These are phyloP conservation scores for Croton setiger DNA, from an alignment of 441 rosid species.

Conservation along the genomic window DNA sequence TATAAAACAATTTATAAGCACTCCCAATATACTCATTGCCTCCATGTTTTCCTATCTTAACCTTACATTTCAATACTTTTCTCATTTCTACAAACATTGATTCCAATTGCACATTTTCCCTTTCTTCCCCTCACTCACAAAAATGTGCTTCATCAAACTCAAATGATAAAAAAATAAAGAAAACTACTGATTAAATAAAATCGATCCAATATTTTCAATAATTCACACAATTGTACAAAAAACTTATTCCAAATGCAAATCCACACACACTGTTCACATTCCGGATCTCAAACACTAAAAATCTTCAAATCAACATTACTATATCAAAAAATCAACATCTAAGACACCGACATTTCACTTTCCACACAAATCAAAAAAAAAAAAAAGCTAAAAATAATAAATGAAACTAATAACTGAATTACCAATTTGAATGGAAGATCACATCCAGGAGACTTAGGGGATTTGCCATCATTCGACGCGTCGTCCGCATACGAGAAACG, in stretches of 20 bases:
- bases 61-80: no score
- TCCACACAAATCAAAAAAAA: neutral
- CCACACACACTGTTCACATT: neutral
- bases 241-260: neutral
- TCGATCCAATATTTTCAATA: neutral
- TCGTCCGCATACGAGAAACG: conserved; percentile 18
- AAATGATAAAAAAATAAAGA: neutral
- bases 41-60: no score
- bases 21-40: no score
- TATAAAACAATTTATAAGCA: no score
- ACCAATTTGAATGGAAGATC: conserved; percentile 23
- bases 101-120: no score
- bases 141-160: neutral
- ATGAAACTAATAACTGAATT: neutral
- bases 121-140: neutral
- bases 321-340: neutral
- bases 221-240: neutral
- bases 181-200: neutral
- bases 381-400: neutral
- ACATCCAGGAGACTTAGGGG: conserved; percentile 25
- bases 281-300: neutral
- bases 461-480: conserved; percentile 16
- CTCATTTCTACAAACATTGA: neutral
- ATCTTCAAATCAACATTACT: neutral
- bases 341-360: neutral